phyloP scores from a whole-genome alignment of 225 moss, liverwort and hornwort species.

The Physcomitrellopsis africana region DNA sequence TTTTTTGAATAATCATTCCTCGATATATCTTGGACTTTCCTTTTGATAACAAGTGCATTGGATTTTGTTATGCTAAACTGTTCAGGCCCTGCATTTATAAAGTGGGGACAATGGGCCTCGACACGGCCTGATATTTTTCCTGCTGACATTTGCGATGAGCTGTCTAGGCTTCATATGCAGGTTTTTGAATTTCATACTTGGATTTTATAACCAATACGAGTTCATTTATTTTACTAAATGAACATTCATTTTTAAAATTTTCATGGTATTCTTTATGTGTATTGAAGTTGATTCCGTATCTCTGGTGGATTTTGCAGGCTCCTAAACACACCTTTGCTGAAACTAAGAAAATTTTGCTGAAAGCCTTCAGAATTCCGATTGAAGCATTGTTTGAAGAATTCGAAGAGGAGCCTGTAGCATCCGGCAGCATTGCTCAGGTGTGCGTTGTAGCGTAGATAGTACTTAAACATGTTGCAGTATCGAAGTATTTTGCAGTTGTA shows the following conservation, averaged over 20 bases:
- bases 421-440: conserved; percentile 97
- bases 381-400: conserved; percentile 88
- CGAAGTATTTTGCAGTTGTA: no score
- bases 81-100: conserved; percentile 93
- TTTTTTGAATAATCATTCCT: not conserved
- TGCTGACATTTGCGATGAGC: conserved; percentile 74
- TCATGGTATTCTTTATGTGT: not conserved
- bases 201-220: not conserved
- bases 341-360: conserved; percentile 73
- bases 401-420: conserved; percentile 85
- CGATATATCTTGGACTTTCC: not conserved
- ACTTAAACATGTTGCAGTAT: not conserved
- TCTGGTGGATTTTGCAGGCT: conserved; percentile 52
- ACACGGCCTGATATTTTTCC: conserved; percentile 93
- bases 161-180: conserved; percentile 93
- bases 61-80: conserved; percentile 3
- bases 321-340: conserved; percentile 85
- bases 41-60: not conserved
- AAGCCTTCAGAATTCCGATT: conserved; percentile 77
- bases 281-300: not conserved
- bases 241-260: no score
- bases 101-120: conserved; percentile 99
- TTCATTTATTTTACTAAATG: not conserved
- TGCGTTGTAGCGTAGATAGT: not conserved
- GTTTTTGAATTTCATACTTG: conserved; percentile 30